phyloP scores from a whole-genome alignment of 352 stramenopile genomes.

The Phytopythium sindhum region DNA sequence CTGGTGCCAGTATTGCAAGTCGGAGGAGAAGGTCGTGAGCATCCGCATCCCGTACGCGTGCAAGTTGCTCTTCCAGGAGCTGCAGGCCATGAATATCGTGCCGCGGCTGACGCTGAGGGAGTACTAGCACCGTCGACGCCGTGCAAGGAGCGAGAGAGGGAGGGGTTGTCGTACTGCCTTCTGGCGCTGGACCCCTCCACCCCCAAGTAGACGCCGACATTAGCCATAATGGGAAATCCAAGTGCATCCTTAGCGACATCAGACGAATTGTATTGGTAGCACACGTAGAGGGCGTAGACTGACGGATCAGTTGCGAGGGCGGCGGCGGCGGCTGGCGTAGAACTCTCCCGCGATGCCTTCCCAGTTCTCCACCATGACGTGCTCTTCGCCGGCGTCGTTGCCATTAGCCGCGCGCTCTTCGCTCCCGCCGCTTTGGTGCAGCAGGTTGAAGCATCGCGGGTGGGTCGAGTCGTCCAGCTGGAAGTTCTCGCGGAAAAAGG shows the following conservation, averaged over 20 bases:
- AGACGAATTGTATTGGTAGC: neutral
- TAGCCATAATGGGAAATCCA: neutral
- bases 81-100: conserved; percentile 99
- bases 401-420: conserved; percentile 11
- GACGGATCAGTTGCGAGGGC: neutral
- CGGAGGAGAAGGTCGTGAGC: conserved; percentile 96
- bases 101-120: conserved; percentile 96
- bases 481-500: conserved; percentile 25
- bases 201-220: neutral
- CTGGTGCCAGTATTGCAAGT: conserved; percentile 99
- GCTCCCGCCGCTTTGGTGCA: conserved; percentile 9
- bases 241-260: neutral
- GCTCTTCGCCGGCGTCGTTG: neutral
- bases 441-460: conserved; percentile 20
- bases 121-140: conserved; percentile 32
- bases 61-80: conserved; percentile 98
- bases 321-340: neutral
- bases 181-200: neutral
- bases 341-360: neutral
- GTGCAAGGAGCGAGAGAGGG: neutral
- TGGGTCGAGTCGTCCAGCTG: conserved; percentile 10
- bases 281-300: neutral
- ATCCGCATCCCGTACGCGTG: conserved; percentile 99
- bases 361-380: neutral
- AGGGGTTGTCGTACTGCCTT: neutral